Base-by-base conservation (phyloP, 495 filamentous ascomycete genomes). In the Halenospora varia region DNA sequence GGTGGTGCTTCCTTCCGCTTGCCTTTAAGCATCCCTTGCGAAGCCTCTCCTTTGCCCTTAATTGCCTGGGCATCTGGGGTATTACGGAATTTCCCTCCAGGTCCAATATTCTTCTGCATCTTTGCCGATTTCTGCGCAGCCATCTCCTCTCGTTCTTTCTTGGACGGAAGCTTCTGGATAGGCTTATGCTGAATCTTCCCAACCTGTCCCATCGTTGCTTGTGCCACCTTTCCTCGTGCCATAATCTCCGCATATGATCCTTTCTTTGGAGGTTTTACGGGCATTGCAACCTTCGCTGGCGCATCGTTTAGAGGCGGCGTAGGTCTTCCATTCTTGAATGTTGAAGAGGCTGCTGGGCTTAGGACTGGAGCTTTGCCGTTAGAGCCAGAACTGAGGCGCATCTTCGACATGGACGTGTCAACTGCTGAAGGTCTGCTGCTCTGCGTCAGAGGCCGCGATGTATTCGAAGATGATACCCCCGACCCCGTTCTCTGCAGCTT, bases 221-320 rank as follows among this genome's bases (percentile, higher is more conserved):
- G 71, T 41, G 73, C 77, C 42, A 75, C 78, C 64, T 84, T 77
- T 8, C 82, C 88, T 55, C 82, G 76, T 18, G 81, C 82, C 75
- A 91, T 79, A 55, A 89, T 86, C 59, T 87, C 85, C 45, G 78
- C 77, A 64, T 75, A 91, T 1, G 84, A 85, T 1, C 84, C 77
- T 59, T 86, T 87, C 64, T 86, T 86, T 11, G 77, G 80, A n/a
- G 68, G 61, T 40, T 76, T 51, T 23, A 25, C 49, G 23, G 47
- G 35, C 44, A 44, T 62, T 68, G 15, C n/a, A 13, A 10, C 44
- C 42, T 23, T 19, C 13, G 26, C 40, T 20, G 52, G 24, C 18
- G 62, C 20, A 19, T 57, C 56, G 24, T n/a, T 51, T 8, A 29
- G 51, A 35, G 65, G 57, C 2, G 62, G 56, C 8, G 60, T 59